Base-by-base conservation (phyloP, 2,329 filamentous ascomycete species). In the Fusarium sp. region DNA sequence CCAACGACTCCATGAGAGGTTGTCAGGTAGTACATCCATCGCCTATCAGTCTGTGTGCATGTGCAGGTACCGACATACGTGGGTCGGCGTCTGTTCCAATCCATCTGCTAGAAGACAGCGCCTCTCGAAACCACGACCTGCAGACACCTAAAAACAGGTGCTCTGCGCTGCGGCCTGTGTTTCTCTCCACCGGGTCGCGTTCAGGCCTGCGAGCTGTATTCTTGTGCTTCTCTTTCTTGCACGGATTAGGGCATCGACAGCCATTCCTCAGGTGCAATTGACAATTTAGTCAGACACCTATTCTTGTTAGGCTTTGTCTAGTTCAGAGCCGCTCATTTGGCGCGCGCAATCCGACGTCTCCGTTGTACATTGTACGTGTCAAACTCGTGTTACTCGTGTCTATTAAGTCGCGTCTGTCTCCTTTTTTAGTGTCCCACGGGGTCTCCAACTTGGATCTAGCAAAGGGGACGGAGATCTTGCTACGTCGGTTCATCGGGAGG, bases 51-150 rank as follows among this genome's bases (percentile, higher is more conserved):
- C 18, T 11, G 7, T 18, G 55, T 16, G 44, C 18, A 27, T 30
- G 7, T 39, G n/a, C 31, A 48, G 31, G 68, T 69, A 71, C 31
- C 31, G 12, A 12, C 55, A 54, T 34, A 18, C 40, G 12, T 60
- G 44, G 48, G 59, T 56, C 56, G 50, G 69, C 62, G 62, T 57
- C 68, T 68, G 65, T 70, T 72, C 62, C 43, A 62, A n/a, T 60
- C 47, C 57, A 37, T 27, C 47, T 62, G 41, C 47, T 31, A 23
- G 48, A 54, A 39, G 43, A 55, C 57, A 54, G 72, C 72, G 73
- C 73, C 56, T 75, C 73, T 75, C 66, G 71, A 75, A 75, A 75
- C 73, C 46, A 52, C 67, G 58, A 70, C 66, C 50, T 68, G 66
- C 67, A 68, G 67, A 70, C 61, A 44, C 58, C 40, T 40, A 57